Base-by-base conservation (phyloP, 1,284 basidiomycete genomes). In the Schizophyllum commune region DNA sequence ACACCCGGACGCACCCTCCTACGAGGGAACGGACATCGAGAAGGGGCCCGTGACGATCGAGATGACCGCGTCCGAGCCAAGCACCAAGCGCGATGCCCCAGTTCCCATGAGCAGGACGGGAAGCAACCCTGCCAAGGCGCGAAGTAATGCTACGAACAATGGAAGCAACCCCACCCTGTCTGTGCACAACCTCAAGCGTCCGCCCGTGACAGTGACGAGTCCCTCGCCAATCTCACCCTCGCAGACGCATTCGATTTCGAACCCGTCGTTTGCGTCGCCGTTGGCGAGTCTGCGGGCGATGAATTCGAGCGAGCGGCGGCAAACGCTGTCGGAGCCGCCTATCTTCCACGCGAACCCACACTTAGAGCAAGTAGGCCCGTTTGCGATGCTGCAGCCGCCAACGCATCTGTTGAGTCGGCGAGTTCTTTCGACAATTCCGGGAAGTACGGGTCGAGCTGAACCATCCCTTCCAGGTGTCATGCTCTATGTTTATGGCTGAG, bases 401-500 rank as follows among this genome's bases (percentile, higher is more conserved):
- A 76, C 77, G 2, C 75, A 79, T 61, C 69, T 86, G 13, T 73
- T 86, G 52, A 74, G 75, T 58, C 74, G 39, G 39, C 9, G 39
- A 47, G 39, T 47, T 17, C 39, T 11, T 3, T 8, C 9, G 4
- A 17, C 39, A 2, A 13, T 11, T 17, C 3, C 17, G 39, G 13
- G 39, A 47, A 47, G 39, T 13, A 17, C 9, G 9, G 39, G 39
- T 17, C 9, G 39, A 47, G 27, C 27, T 27, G 27, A 27, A 27
- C 27, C 39, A 8, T 17, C 39, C 9, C 4, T 17, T 47, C 13
- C 39, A 47, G 78, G 15, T 79, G 75, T 52, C 82, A 85, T 61
- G 68, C 73, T 17, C 70, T 85, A 13, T 83, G 80, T 64, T 76
- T 84, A 58, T 64, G 73, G 62, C 70, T 82, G 17, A 72, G 83